Evolutionary conservation across 31 red algal species (phyloP), one percentile per base, ranked within the genome.

Genomic region (Odonthalia washingtoniensis): DNA sequence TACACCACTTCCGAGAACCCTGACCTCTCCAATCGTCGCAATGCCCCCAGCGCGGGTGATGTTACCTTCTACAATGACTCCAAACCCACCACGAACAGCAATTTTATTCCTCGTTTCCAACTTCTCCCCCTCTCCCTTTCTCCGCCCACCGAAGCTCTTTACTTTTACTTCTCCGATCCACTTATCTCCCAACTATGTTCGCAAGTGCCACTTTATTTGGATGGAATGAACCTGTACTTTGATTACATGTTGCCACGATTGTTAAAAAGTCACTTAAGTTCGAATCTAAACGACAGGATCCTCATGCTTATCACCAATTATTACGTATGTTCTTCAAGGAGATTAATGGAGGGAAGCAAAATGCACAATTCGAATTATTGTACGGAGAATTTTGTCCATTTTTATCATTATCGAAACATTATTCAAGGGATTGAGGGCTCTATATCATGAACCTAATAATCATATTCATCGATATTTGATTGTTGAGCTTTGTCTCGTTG

Each of bases 311-410:
- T 41, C 76, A 97, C 28, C 95, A 97, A 75, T 78, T 99, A 70
- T 74, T 99, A 75, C 86, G 95, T 26, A 89, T 92, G 30, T 78
- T 99, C 0, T 99, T 99, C 90, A 99, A 99, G 64, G 82, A 90
- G 16, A 77, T 99, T 16, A 81, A 87, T 12, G 94, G 89, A 40
- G 94, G 95, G 6, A 94, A 94, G 63, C 70, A 89, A 43, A 64
- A 97, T 78, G 34, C 42, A 16, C 88, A 95, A 53, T 94, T 97
- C 75, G 96, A 98, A 24, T 46, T 97, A 40, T 83, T 97, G 6
- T 99, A 97, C 53, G 67, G 88, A 37, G 95, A 94, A 28, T 94
- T 99, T 53, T 90, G 94, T 69, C 95, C 98, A 21, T 78, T 97
- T 41, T n/a, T n/a, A n/a, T n/a, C n/a, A n/a, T n/a, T n/a, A 65